Evolutionary conservation across 177 flowering plant genomes (phyloP).

Genomic region (Vitis hybrid): DNA sequence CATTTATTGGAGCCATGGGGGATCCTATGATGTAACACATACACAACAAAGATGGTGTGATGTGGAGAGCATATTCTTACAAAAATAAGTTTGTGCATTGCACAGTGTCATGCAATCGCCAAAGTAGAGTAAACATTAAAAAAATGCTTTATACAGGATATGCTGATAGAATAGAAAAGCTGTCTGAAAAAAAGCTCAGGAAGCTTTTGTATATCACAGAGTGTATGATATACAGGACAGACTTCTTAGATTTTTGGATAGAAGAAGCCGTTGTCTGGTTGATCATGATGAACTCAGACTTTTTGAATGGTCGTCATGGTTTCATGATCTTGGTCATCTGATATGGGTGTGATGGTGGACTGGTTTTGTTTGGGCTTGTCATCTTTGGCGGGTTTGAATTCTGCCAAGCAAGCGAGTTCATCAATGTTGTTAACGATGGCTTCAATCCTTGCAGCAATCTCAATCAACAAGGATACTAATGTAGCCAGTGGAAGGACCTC

Average conservation of each 20-base stretch:
- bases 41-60: background rate
- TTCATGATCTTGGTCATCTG: conserved; percentile 24
- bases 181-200: background rate
- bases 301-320: conserved; percentile 30
- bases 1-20: background rate
- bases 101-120: conserved; percentile 1
- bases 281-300: conserved; percentile 28
- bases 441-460: conserved; percentile 59
- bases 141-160: background rate
- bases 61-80: background rate
- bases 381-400: conserved; percentile 35
- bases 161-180: background rate
- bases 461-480: conserved; percentile 50
- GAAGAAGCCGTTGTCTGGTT: background rate
- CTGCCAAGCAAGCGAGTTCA: conserved; percentile 48
- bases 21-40: too few relatives aligned
- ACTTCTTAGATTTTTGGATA: background rate
- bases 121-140: background rate
- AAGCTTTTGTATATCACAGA: background rate
- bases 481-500: conserved; percentile 64
- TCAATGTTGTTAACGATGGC: conserved; percentile 37
- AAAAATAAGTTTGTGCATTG: background rate
- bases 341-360: conserved; percentile 6
- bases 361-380: conserved; percentile 30
- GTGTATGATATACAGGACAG: background rate